phyloP scores from a whole-genome alignment of 2,329 filamentous ascomycete genomes.

The Dichotomopilus funicola region DNA sequence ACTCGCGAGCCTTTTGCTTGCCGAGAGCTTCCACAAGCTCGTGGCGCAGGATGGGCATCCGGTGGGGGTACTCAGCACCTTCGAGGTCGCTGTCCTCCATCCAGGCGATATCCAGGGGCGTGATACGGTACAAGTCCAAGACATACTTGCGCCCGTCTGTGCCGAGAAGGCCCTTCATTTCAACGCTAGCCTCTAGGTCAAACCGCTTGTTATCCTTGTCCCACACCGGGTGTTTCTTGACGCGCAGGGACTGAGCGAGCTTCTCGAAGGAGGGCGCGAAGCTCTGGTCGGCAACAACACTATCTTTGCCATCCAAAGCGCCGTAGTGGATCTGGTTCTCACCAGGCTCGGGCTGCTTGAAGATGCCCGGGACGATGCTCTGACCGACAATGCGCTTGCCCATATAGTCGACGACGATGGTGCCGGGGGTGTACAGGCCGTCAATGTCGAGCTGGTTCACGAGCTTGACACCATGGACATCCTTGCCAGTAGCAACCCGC shows the following conservation, averaged over 20 bases:
- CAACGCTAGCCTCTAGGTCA: conserved; percentile 89
- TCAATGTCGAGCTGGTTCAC: conserved; percentile 97
- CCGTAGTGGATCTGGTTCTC: conserved; percentile 99
- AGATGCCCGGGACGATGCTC: conserved; percentile 97
- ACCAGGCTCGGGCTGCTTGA: conserved; percentile 94
- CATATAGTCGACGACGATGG: conserved; percentile 92
- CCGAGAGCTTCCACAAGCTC: conserved; percentile 86
- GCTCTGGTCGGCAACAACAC: conserved; percentile 82
- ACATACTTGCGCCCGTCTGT: conserved; percentile 97
- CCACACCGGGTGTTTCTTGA: conserved; percentile 96
- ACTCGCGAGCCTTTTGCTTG: conserved; percentile 80
- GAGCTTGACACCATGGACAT: conserved; percentile 85
- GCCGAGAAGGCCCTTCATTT: conserved; percentile 95
- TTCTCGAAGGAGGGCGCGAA: conserved; percentile 82
- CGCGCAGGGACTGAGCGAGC: conserved; percentile 80
- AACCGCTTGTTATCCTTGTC: conserved; percentile 90
- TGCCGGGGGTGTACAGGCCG: conserved; percentile 89
- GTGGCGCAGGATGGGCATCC: conserved; percentile 88
- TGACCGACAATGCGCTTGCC: conserved; percentile 96
- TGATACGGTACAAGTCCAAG: conserved; percentile 92
- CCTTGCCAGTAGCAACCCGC: conserved; percentile 91
- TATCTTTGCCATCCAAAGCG: conserved; percentile 93
- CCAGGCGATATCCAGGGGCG: conserved; percentile 86
- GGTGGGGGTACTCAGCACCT: conserved; percentile 70
- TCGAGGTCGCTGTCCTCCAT: conserved; percentile 63